A percentile compares a stretch with the other conserved stretches of the same genome.
These are phyloP conservation scores for Fusarium phyllophilum DNA, from an alignment of 2,329 filamentous ascomycete species.

Conservation along the genomic window DNA sequence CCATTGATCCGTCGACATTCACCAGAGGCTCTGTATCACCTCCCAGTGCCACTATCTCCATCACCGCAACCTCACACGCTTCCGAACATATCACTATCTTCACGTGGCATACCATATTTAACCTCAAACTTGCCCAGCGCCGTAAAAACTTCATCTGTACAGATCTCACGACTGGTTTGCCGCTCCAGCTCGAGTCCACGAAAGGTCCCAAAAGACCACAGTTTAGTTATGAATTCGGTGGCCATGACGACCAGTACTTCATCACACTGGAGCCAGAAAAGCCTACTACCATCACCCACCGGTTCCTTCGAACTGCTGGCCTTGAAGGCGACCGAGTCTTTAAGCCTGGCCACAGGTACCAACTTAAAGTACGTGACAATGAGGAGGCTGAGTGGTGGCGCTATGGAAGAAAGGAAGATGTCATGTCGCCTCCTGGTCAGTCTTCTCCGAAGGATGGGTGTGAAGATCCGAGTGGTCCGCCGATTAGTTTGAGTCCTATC, in stretches of 20 bases:
- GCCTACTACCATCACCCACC: background rate
- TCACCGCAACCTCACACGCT: background rate
- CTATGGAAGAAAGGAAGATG: background rate
- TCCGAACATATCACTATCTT: background rate
- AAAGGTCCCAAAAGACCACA: background rate
- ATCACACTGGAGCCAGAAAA: background rate
- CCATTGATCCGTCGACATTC: background rate
- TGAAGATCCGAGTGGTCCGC: background rate
- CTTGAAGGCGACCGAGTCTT: background rate
- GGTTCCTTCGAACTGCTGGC: background rate
- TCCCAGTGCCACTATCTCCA: background rate
- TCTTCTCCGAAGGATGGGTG: accelerated
- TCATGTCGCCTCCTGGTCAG: background rate
- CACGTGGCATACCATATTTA: background rate
- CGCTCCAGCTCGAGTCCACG: background rate
- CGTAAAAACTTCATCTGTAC: background rate
- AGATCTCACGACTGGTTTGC: background rate
- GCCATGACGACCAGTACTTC: background rate
- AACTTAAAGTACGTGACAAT: background rate
- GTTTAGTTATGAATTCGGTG: background rate
- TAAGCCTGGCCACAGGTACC: background rate
- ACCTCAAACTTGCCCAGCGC: background rate
- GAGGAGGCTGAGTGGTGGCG: background rate
- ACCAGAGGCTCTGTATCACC: background rate
- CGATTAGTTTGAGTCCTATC: background rate